Percentiles rank a stretch among this genome's conserved stretches.
phyloP scores from a whole-genome alignment of 2,329 filamentous ascomycete genomes.

The Diaporthe sp. region DNA sequence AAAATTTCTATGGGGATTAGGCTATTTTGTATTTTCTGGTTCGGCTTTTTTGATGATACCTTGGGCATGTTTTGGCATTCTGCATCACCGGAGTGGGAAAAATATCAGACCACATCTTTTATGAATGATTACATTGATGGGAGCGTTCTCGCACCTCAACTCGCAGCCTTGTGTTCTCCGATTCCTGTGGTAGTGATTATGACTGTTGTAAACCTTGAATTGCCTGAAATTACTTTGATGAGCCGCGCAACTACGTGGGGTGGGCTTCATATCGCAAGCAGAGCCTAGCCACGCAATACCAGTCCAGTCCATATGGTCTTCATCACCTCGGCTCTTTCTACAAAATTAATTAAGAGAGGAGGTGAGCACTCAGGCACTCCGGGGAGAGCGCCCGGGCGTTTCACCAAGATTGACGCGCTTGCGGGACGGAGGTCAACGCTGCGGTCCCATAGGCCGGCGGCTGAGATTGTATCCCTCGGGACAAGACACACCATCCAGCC shows the following conservation, averaged over 20 bases:
- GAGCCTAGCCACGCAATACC: neutral
- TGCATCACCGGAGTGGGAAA: conserved; percentile 26
- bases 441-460: conserved; percentile 12
- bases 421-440: neutral
- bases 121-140: neutral
- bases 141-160: conserved; percentile 17
- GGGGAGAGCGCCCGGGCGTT: conserved; percentile 9
- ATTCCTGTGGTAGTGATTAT: neutral
- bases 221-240: neutral
- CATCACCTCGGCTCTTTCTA: neutral
- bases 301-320: neutral
- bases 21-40: conserved; percentile 20
- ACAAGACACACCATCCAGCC: conserved; percentile 17
- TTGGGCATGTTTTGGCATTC: conserved; percentile 30
- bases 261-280: neutral
- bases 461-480: conserved; percentile 21
- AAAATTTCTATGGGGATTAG: neutral
- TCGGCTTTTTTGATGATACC: conserved; percentile 33
- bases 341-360: neutral
- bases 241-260: neutral
- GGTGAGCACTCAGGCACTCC: neutral
- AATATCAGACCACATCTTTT: conserved; percentile 21
- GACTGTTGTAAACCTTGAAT: neutral
- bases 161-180: too few relatives aligned
- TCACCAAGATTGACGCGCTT: conserved; percentile 17